These are phyloP conservation scores for Thraustotheca clavata DNA, from an alignment of 352 stramenopile species.

Conservation along the genomic window DNA sequence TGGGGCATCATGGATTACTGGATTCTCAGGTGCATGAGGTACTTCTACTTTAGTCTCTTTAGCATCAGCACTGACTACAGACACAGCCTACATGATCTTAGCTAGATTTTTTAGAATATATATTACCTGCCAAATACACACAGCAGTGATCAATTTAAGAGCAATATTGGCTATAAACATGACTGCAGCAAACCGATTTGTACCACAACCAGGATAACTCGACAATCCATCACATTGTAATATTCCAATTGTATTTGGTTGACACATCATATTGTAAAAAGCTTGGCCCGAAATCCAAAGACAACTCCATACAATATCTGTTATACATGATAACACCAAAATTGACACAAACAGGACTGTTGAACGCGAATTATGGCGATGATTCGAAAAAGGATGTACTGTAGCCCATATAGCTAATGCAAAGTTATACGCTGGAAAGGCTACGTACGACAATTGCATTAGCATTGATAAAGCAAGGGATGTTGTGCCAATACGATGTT, in stretches of 20 bases:
- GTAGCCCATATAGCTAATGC: slow-evolving; percentile 61
- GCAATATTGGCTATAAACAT: slow-evolving; percentile 48
- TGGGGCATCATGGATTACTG: background rate
- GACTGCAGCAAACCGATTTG: slow-evolving; percentile 63
- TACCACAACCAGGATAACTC: slow-evolving; percentile 54
- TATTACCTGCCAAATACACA: slow-evolving; percentile 30
- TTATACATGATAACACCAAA: slow-evolving; percentile 46
- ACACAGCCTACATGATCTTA: background rate
- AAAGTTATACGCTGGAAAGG: slow-evolving; percentile 76
- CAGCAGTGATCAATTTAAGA: slow-evolving; percentile 36
- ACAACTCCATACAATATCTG: slow-evolving; percentile 64
- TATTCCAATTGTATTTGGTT: slow-evolving; percentile 13
- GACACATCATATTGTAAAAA: slow-evolving; percentile 72
- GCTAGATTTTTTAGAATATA: background rate
- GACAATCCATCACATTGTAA: slow-evolving; percentile 10
- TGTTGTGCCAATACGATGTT: slow-evolving; percentile 2
- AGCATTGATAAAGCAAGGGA: slow-evolving; percentile 27
- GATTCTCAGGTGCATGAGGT: background rate
- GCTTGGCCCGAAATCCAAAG: slow-evolving; percentile 63
- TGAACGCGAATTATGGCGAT: slow-evolving; percentile 30
- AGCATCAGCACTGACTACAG: background rate
- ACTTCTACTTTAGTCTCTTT: background rate
- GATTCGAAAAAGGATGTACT: slow-evolving; percentile 38
- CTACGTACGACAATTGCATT: slow-evolving; percentile 77
- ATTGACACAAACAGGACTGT: slow-evolving; percentile 42